Conservation (phyloP, 768 basidiomycete genomes). For the Cytidiella melzeri region DNA sequence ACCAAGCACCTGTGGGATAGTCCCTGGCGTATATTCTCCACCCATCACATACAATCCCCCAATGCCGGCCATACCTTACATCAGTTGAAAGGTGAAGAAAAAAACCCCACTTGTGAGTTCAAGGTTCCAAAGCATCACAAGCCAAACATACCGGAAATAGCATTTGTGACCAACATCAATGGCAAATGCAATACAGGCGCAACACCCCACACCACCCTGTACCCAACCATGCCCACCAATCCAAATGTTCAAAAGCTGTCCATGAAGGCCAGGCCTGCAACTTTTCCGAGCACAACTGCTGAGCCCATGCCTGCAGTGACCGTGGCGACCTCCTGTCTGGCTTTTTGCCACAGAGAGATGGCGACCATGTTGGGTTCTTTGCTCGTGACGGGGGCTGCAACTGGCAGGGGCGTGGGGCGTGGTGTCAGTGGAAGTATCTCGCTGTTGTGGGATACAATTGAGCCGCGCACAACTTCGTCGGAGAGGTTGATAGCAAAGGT, state of each 20-base stretch:
- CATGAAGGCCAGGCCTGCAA: conserved; percentile 82
- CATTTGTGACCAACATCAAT: conserved; percentile 87
- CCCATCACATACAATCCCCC: conserved; percentile 91
- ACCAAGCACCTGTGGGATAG: conserved; percentile 73
- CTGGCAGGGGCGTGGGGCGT: conserved; percentile 50
- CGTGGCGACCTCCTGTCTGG: conserved; percentile 63
- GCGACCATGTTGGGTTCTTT: conserved; percentile 43
- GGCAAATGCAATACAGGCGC: conserved; percentile 85
- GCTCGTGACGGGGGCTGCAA: conserved; percentile 44
- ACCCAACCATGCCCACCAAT: conserved; percentile 79
- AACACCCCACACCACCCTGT: conserved; percentile 87
- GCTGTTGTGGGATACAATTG: conserved; percentile 68
- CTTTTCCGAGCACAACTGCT: conserved; percentile 66
- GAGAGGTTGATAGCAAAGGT: conserved; percentile 63
- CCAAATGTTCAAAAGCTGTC: conserved; percentile 86
- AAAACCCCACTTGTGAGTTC: not conserved
- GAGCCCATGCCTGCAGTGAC: conserved; percentile 76
- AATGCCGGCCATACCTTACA: conserved; percentile 75
- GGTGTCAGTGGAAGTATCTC: conserved; percentile 60
- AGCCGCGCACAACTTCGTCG: conserved; percentile 82
- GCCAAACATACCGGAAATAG: conserved; percentile 72
- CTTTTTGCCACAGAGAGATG: conserved; percentile 84
- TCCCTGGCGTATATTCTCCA: conserved; percentile 79
- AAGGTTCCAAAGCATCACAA: not conserved
- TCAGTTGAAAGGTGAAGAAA: too few relatives aligned